Conservation (phyloP, 768 basidiomycete genomes). For the Mycena belliarum region DNA sequence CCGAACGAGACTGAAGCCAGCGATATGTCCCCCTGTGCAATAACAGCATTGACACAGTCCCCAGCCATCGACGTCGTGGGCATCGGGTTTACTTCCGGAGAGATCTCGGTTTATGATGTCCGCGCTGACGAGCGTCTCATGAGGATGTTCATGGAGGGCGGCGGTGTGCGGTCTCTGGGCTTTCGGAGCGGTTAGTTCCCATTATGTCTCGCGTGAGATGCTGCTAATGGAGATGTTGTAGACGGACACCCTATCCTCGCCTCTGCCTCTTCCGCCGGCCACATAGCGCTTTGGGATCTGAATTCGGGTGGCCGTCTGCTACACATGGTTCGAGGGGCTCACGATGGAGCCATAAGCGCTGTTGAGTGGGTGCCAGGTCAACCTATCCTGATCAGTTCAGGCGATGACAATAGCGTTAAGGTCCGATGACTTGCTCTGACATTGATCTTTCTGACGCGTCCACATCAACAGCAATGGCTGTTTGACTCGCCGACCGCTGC, state of each 20-base stretch:
- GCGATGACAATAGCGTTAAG: conserved; percentile 95
- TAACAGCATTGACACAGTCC: conserved; percentile 84
- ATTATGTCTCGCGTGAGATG: background rate
- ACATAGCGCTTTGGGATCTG: conserved; percentile 93
- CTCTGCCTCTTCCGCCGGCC: conserved; percentile 82
- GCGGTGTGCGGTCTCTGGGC: conserved; percentile 69
- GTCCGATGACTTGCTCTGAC: conserved; percentile 41
- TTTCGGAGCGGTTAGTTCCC: conserved; percentile 80
- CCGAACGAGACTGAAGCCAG: conserved; percentile 30
- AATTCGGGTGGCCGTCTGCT: conserved; percentile 78
- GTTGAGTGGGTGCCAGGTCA: conserved; percentile 94
- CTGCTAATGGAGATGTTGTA: conserved; percentile 29
- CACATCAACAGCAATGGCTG: conserved; percentile 82
- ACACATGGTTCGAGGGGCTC: conserved; percentile 85
- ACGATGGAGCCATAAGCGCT: conserved; percentile 81
- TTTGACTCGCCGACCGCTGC: conserved; percentile 89
- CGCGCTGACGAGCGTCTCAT: conserved; percentile 88
- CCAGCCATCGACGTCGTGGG: conserved; percentile 96
- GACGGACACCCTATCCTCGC: conserved; percentile 90
- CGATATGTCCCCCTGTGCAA: conserved; percentile 40
- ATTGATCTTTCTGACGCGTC: conserved; percentile 9
- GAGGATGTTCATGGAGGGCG: conserved; percentile 89
- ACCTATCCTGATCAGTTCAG: conserved; percentile 84
- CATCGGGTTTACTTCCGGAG: conserved; percentile 87
- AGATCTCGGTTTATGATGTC: conserved; percentile 87